These are phyloP conservation scores for Aspergillus tanneri DNA, from an alignment of 2,329 filamentous ascomycete genomes.

Conservation along the genomic window DNA sequence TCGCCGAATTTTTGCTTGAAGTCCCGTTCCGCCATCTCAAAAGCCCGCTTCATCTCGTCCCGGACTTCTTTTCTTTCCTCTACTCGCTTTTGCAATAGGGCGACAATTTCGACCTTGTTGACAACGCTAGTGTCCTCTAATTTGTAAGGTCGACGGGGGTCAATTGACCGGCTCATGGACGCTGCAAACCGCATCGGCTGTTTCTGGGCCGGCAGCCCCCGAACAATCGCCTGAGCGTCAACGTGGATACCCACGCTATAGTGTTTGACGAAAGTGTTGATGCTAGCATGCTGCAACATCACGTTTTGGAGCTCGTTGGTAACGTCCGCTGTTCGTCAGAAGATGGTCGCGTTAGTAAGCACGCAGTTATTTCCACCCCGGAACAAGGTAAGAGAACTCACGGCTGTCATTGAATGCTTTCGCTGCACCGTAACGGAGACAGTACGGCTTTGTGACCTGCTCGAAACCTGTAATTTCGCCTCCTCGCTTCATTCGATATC, in stretches of 20 bases:
- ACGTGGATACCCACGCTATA: constrained; percentile 30
- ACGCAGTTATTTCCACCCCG: not conserved
- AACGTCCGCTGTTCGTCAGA: constrained; percentile 16
- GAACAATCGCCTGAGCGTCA: constrained; percentile 27
- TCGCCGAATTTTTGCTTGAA: constrained; percentile 14
- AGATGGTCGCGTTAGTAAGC: not conserved
- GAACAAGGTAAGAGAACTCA: constrained; percentile 21
- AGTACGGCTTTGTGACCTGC: constrained; percentile 33
- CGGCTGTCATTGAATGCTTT: constrained; percentile 39
- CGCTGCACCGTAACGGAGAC: constrained; percentile 31
- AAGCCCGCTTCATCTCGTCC: constrained; percentile 20
- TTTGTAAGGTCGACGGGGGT: constrained; percentile 24
- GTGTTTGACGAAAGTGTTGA: constrained; percentile 28
- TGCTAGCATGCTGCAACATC: constrained; percentile 26
- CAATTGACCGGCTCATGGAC: constrained; percentile 28
- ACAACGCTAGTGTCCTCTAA: constrained; percentile 27
- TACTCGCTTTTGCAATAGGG: constrained; percentile 20
- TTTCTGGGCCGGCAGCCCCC: constrained; percentile 22
- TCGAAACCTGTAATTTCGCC: constrained; percentile 35
- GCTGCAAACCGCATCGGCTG: constrained; percentile 25
- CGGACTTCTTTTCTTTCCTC: constrained; percentile 17
- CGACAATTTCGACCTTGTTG: constrained; percentile 23
- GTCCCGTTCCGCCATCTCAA: constrained; percentile 15
- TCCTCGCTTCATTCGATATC: constrained; percentile 26
- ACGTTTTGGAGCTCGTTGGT: constrained; percentile 22